Evolutionary conservation across 148 eudicot species (phyloP).

Genomic region (Suaeda aralocaspica): DNA sequence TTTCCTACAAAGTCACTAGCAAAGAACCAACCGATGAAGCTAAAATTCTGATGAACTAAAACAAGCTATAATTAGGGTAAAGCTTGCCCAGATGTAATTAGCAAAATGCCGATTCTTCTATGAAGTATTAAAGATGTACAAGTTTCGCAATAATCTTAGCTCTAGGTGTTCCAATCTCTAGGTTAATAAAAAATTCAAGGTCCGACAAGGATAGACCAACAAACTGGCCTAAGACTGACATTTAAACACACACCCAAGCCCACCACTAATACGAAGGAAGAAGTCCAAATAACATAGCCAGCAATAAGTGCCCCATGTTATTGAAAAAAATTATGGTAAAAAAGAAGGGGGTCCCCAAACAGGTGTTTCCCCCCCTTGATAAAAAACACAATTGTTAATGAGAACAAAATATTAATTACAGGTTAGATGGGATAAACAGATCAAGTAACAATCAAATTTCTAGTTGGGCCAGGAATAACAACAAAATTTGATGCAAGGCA

Average conservation of each 20-base stretch:
- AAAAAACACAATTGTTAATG: not conserved
- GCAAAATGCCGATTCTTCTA: too few relatives aligned
- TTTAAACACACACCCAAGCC: not conserved
- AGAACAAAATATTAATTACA: not conserved
- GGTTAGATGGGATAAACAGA: not conserved
- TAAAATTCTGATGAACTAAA: too few relatives aligned
- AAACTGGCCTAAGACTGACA: not conserved
- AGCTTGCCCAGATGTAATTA: too few relatives aligned
- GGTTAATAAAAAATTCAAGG: too few relatives aligned
- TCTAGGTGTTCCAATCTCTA: too few relatives aligned
- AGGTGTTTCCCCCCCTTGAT: not conserved
- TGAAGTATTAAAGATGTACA: too few relatives aligned
- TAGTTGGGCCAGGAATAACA: not conserved
- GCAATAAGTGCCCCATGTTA: not conserved
- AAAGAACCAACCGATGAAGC: too few relatives aligned
- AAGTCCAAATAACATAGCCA: not conserved
- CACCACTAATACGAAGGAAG: not conserved
- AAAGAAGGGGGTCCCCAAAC: not conserved
- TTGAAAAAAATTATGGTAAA: not conserved
- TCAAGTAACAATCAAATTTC: not conserved
- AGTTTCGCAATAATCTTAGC: too few relatives aligned
- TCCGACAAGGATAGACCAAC: too few relatives aligned
- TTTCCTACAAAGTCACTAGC: too few relatives aligned
- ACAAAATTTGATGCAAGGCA: not conserved
- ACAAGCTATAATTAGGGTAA: too few relatives aligned